phyloP scores from a whole-genome alignment of 371 early-diverging fungal species.

The Mortierella sp. region DNA sequence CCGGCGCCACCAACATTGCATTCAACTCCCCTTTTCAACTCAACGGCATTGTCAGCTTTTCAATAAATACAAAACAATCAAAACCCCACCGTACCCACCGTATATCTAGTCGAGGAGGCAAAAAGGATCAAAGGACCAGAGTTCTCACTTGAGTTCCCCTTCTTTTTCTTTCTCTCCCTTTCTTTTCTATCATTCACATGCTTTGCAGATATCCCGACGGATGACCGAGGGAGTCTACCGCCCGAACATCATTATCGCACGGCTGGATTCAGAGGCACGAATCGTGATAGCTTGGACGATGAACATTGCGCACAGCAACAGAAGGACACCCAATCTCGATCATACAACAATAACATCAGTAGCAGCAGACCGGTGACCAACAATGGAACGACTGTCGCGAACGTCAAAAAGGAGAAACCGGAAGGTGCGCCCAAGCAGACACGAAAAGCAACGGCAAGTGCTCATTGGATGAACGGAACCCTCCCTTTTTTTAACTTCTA shows the following conservation, averaged over 20 bases:
- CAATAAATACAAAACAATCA: conserved; percentile 6
- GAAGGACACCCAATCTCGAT: background rate
- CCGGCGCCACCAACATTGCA: conserved; percentile 2
- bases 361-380: conserved; percentile 2
- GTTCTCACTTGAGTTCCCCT: conserved; percentile 10
- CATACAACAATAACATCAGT: conserved; percentile 4
- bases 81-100: background rate
- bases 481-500: background rate
- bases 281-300: conserved; percentile 1
- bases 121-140: conserved; percentile 12
- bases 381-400: background rate
- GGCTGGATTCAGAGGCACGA: background rate
- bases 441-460: conserved; percentile 52
- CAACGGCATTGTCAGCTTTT: conserved; percentile 11
- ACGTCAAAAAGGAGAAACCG: conserved; percentile 31
- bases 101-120: conserved; percentile 7
- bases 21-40: conserved; percentile 1
- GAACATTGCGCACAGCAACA: background rate
- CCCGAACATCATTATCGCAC: conserved; percentile 10
- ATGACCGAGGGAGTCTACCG: conserved; percentile 8
- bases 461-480: background rate
- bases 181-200: conserved; percentile 9
- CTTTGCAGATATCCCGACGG: conserved; percentile 18
- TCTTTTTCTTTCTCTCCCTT: background rate
- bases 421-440: conserved; percentile 54